Evolutionary conservation across 805 yeast species (phyloP).

Genomic region (Grigorovia humatica): DNA sequence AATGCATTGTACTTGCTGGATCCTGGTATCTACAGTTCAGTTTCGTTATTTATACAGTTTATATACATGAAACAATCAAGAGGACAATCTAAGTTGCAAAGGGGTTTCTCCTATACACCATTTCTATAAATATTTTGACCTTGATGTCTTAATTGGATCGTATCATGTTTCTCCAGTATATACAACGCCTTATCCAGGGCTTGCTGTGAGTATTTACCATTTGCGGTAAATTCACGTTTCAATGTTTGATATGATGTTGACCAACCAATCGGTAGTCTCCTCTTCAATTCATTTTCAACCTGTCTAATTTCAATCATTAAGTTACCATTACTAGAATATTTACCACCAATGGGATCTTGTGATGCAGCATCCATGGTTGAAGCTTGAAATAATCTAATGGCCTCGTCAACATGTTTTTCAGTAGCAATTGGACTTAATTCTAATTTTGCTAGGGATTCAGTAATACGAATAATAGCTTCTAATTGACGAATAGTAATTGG

Average conservation of each 20-base stretch:
- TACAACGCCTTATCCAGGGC: constrained; percentile 77
- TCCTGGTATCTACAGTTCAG: no score
- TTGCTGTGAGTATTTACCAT: constrained; percentile 48
- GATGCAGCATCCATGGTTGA: constrained; percentile 94
- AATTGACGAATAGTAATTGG: constrained; percentile 97
- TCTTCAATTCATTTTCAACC: constrained; percentile 76
- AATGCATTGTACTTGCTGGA: no score
- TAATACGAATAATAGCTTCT: constrained; percentile 92
- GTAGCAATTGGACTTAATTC: constrained; percentile 74
- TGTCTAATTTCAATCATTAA: constrained; percentile 60
- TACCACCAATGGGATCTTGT: constrained; percentile 35
- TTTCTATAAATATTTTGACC: constrained; percentile 69
- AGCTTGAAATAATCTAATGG: constrained; percentile 86
- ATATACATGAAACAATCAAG: no score
- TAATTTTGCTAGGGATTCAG: constrained; percentile 87
- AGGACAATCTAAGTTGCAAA: not conserved
- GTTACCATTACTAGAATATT: constrained; percentile 42
- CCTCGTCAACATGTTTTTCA: constrained; percentile 89
- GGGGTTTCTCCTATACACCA: constrained; percentile 40
- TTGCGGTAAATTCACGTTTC: constrained; percentile 68
- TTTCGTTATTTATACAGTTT: no score
- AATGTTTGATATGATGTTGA: constrained; percentile 80
- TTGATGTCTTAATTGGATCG: constrained; percentile 81
- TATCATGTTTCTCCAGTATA: constrained; percentile 76
- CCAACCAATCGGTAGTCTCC: constrained; percentile 94